Evolutionary conservation across 768 basidiomycete species (phyloP).

Genomic region (Agaricus bisporus): DNA sequence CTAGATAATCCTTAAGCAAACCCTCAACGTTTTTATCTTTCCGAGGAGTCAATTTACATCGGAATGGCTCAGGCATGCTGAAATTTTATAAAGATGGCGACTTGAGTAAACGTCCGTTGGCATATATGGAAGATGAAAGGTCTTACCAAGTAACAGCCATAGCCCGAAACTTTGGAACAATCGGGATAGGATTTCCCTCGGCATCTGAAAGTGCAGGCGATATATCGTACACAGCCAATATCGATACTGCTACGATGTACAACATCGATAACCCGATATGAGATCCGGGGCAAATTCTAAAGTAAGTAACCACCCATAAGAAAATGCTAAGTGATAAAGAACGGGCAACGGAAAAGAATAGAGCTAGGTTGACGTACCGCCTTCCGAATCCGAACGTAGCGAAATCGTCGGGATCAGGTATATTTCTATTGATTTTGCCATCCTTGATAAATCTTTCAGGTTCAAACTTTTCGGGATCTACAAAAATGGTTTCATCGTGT

Average conservation of each 20-base stretch:
- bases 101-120: neutral
- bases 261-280: conserved; percentile 16
- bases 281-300: conserved; percentile 15
- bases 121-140: too few relatives aligned
- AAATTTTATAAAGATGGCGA: neutral
- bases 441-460: conserved; percentile 16
- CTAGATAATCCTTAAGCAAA: neutral
- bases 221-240: conserved; percentile 15
- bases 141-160: neutral
- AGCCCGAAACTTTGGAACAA: conserved; percentile 14
- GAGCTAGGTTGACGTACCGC: conserved; percentile 5
- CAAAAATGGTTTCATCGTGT: conserved; percentile 14
- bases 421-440: conserved; percentile 3
- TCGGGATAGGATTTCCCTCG: conserved; percentile 19
- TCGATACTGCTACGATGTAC: conserved; percentile 13
- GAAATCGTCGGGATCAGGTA: conserved; percentile 11
- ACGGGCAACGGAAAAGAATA: neutral
- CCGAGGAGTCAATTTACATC: conserved; percentile 1
- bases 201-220: conserved; percentile 20
- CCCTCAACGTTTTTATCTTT: neutral
- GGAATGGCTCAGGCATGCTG: neutral
- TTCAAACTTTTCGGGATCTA: conserved; percentile 14
- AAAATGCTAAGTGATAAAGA: neutral
- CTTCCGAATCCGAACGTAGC: conserved; percentile 18
- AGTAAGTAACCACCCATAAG: neutral